Base-by-base conservation (phyloP, 2,329 filamentous ascomycete genomes). In the Gnomoniopsis smithogilvyi region DNA sequence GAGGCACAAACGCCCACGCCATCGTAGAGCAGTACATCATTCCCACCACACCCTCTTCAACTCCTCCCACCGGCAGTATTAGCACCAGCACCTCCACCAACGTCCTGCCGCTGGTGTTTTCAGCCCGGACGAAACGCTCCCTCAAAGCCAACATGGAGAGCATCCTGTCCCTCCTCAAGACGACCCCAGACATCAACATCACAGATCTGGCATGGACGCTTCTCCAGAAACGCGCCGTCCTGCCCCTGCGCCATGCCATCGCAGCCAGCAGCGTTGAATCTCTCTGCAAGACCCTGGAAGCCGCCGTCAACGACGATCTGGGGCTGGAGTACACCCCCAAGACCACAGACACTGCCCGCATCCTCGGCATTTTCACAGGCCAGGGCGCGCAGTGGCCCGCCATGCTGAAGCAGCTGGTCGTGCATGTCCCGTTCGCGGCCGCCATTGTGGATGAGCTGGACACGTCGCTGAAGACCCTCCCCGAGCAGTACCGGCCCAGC, bases 101-200 rank as follows among this genome's bases (percentile, higher is more conserved):
- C 43, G 43, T 46, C 7, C 26, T 52, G 26, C 50, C 50, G 10
- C 30, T 52, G 26, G 50, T 52, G 17, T 38, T 52, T 14, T 52
- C 50, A 22, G 26, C 50, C 50, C 7, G 12, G 14, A 11, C 43
- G 10, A 10, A 46, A 46, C 43, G 43, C 48, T 51, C 48, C 14
- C 48, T 51, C 4, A 51, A 33, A 34, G 48, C 48, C 24, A 51
- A 11, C 22, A 30, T 51, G 22, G 48, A 51, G 48, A 19, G 30
- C 68, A 17, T 36, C 71, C 56, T 72, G 69, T 2, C 69, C 69
- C 8, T 63, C 66, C 17, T 72, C 70, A 6, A 61, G 49, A 43
- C 3, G 12, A 63, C 17, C 36, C 62, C 7, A 53, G 55, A 0
- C 30, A 59, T 62, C 19, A 22, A 54, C 34, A 22, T 66, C 30